A percentile compares a stretch with the other conserved stretches of the same genome.
Evolutionary conservation across 306 rosid species (phyloP).

Genomic region (Quercus rubra): DNA sequence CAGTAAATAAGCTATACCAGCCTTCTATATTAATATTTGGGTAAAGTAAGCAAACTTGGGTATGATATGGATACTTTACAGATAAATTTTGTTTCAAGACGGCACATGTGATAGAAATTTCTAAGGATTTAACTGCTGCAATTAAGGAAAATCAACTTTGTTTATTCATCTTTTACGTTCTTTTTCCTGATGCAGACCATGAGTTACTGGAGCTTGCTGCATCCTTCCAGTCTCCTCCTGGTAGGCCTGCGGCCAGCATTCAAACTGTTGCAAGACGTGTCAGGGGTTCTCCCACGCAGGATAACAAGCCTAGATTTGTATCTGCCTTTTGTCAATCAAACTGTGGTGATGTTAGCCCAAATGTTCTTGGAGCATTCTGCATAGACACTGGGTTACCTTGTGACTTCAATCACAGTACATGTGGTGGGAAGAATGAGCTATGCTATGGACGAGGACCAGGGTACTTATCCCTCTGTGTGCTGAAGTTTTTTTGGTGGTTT

Average conservation of each 20-base stretch:
- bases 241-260: slow-evolving; percentile 49
- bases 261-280: slow-evolving; percentile 67
- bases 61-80: background rate
- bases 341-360: slow-evolving; percentile 97
- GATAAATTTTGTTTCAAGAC: background rate
- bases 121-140: background rate
- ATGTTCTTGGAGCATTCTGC: slow-evolving; percentile 86
- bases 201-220: slow-evolving; percentile 76
- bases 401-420: slow-evolving; percentile 94
- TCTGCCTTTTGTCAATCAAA: slow-evolving; percentile 94
- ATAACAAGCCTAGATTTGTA: slow-evolving; percentile 65
- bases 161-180: slow-evolving; percentile 1
- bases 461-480: slow-evolving; percentile 41
- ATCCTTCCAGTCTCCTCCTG: slow-evolving; percentile 66
- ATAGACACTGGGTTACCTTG: slow-evolving; percentile 85
- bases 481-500: background rate
- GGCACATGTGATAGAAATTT: background rate
- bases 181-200: slow-evolving; percentile 47
- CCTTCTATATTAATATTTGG: background rate
- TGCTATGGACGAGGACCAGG: slow-evolving; percentile 95
- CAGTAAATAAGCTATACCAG: background rate
- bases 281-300: slow-evolving; percentile 56
- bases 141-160: background rate
- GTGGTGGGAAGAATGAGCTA: slow-evolving; percentile 79
- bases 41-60: background rate